Evolutionary conservation across 441 rosid species (phyloP).

Genomic region (Capsella rubella): DNA sequence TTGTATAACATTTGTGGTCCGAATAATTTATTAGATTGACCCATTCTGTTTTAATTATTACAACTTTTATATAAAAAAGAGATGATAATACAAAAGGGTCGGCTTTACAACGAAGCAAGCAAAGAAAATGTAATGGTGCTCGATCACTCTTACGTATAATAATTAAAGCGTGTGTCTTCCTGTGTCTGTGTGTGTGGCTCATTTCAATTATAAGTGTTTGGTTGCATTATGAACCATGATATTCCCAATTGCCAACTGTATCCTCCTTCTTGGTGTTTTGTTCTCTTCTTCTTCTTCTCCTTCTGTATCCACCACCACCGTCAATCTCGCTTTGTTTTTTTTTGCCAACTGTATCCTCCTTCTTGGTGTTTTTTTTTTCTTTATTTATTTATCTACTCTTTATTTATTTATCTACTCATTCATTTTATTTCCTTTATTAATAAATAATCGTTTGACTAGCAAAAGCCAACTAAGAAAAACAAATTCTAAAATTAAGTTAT

Average conservation of each 20-base stretch:
- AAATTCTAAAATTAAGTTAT: background rate
- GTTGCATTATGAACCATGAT: conserved; percentile 50
- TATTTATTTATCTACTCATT: conserved; percentile 28
- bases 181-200: conserved; percentile 35
- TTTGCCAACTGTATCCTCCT: too few species aligned
- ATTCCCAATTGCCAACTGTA: conserved; percentile 74
- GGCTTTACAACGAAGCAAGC: conserved; percentile 46
- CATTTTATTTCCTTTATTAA: background rate
- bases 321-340: conserved; percentile 50
- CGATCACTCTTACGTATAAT: conserved; percentile 38
- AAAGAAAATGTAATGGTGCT: conserved; percentile 47
- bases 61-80: background rate
- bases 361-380: too few species aligned
- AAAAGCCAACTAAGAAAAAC: background rate
- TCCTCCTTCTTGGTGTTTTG: conserved; percentile 30
- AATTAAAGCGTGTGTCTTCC: conserved; percentile 38
- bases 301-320: conserved; percentile 44
- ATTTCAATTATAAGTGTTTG: conserved; percentile 41
- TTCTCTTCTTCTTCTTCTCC: conserved; percentile 34
- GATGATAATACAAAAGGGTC: conserved; percentile 35
- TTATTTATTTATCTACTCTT: too few species aligned
- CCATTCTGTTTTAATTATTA: conserved; percentile 15
- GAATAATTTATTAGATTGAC: conserved; percentile 41
- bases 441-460: background rate
- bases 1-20: conserved; percentile 27